Percentiles rank a stretch among this genome's conserved stretches.
Evolutionary conservation across 2,329 filamentous ascomycete genomes (phyloP).

Genomic region (Raffaelea arxii): DNA sequence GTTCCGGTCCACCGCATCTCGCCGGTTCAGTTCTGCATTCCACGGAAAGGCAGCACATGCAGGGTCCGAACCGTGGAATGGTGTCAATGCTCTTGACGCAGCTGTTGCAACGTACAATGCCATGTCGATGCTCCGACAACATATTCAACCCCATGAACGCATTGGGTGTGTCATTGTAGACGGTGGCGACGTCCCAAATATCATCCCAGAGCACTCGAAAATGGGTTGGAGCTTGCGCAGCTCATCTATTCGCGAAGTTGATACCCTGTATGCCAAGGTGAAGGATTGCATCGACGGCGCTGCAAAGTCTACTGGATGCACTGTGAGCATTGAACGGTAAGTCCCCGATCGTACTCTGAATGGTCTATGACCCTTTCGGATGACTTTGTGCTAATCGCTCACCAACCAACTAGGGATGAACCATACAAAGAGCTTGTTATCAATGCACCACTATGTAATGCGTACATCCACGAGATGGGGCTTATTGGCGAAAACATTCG

Average conservation of each 20-base stretch:
- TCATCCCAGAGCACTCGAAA: slow-evolving; percentile 21
- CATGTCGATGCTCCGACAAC: slow-evolving; percentile 34
- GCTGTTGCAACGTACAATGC: slow-evolving; percentile 25
- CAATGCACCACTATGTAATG: too few relatives aligned
- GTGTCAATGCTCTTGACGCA: slow-evolving; percentile 38
- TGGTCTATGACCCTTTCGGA: too few relatives aligned
- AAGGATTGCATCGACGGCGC: neutral
- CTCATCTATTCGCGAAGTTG: neutral
- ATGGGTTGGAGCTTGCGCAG: neutral
- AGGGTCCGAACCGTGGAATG: slow-evolving; percentile 35
- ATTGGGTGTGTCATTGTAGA: slow-evolving; percentile 38
- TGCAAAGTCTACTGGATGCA: neutral
- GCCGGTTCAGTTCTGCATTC: slow-evolving; percentile 26
- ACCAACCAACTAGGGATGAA: too few relatives aligned
- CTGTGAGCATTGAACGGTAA: too few relatives aligned
- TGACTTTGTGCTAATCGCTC: too few relatives aligned
- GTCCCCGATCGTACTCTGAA: too few relatives aligned
- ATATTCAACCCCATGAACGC: slow-evolving; percentile 35
- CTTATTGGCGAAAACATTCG: too few relatives aligned
- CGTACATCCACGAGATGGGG: too few relatives aligned
- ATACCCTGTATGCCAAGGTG: neutral
- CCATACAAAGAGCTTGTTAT: too few relatives aligned
- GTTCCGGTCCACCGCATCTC: neutral
- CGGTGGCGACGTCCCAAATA: slow-evolving; percentile 23
- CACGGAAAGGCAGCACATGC: slow-evolving; percentile 33